Evolutionary conservation across 768 basidiomycete species (phyloP).

Genomic region (Mycena vulgaris): DNA sequence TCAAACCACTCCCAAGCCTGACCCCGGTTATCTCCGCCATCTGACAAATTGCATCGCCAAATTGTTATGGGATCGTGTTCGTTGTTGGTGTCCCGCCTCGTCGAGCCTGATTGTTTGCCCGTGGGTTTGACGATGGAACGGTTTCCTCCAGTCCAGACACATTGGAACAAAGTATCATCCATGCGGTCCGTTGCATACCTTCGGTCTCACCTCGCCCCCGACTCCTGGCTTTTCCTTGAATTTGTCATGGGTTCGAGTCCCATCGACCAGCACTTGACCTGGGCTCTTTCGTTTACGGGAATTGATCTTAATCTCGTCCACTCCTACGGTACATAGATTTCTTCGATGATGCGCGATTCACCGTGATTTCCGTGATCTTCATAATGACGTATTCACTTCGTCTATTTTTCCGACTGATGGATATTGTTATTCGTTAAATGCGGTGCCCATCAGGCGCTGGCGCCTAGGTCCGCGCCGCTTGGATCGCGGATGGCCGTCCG

Average conservation of each 20-base stretch:
- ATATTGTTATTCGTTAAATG: constrained; percentile 14
- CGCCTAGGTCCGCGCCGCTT: background rate
- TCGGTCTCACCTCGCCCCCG: no score
- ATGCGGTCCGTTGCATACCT: background rate
- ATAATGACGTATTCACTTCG: no score
- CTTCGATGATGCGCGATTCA: background rate
- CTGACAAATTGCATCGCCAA: no score
- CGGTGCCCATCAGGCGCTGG: constrained; percentile 3
- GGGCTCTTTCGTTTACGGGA: no score
- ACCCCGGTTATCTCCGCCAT: background rate
- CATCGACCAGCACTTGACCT: no score
- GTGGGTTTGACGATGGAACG: constrained; percentile 4
- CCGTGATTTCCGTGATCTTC: no score
- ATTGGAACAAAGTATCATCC: constrained; percentile 13
- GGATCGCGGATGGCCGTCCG: no score
- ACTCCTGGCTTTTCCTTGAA: no score
- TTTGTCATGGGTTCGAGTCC: background rate
- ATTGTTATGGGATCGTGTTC: constrained; percentile 30
- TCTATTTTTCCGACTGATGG: no score
- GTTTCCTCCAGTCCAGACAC: constrained; percentile 13
- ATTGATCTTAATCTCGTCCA: no score
- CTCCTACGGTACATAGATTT: no score
- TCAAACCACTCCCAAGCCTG: background rate
- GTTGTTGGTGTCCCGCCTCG: constrained; percentile 17
- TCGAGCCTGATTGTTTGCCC: background rate